Base-by-base conservation (phyloP, 352 stramenopile genomes). In the Phytophthora meadii region DNA sequence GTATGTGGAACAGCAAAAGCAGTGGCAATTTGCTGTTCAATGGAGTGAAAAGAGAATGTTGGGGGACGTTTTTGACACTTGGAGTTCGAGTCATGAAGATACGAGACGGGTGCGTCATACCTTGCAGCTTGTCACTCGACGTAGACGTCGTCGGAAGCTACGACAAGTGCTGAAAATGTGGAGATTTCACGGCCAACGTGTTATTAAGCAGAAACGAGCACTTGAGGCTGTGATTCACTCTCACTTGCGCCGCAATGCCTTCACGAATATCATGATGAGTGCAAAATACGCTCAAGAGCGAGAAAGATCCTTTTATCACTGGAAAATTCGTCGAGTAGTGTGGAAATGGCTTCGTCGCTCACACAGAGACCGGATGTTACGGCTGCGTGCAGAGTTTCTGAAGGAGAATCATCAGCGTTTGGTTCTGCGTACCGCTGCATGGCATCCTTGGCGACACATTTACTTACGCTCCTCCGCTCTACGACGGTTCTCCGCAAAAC, bases 281-380 rank as follows among this genome's bases (percentile, higher is more conserved):
- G 37, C 40, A 22, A 47, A 28, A 24, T 50, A 12, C 12, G 34
- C 51, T 28, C 17, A 6, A 5, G 28, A 72, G 28, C 52, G 51
- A 17, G 62, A 69, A 27, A 5, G 10, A 19, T 37, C 30, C 17
- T 17, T 76, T 2, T 41, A 52, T 9, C 4, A n/a, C 10, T 76
- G 68, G 68, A 76, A 68, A 28, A 41, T 39, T 1, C 56, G 50
- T 24, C 68, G 56, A 49, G 11, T 22, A n/a, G 49, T 72, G 10
- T 62, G 62, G 68, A 72, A 19, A n/a, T 76, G 68, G 68, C 41
- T 60, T 47, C 28, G 22, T 54, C 57, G 41, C 12, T 68, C 68
- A 11, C 34, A 65, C 40, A 45, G 39, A 15, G 28, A 57, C 57
- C 56, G 62, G 46, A 55, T 46, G 17, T 19, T 71, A 14, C 68